Base-by-base conservation (phyloP, 169 alveolate genomes). In the Eimeria tenella region DNA sequence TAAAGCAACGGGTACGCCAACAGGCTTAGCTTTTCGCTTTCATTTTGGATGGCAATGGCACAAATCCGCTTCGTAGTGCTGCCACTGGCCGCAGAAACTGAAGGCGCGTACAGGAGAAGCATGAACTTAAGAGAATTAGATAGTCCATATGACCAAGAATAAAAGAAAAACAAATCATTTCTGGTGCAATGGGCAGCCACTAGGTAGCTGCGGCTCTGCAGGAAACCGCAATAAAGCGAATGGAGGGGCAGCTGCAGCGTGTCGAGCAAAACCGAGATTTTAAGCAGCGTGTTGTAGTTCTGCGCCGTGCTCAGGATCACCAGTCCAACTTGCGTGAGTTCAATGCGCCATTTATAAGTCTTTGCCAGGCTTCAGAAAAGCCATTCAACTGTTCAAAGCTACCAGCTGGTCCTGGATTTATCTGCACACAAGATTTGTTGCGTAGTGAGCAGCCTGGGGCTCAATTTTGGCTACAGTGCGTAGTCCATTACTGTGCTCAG, bases 231-330 rank as follows among this genome's bases (percentile, higher is more conserved):
- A 63, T 84, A n/a, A 62, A 84, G 21, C 25, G 55, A 49, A 84
- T 79, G 21, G 81, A 84, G 81, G 81, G 81, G 63, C 92, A 84
- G 81, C 81, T 84, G 23, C 81, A 84, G 31, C 81, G 81, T 49
- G 81, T 84, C 42, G 73, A 84, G 23, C 92, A 84, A 79, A 84
- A 50, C 62, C 49, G 92, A 62, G 73, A 63, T 23, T 84, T 63
- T n/a, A 84, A 62, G 58, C 81, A 62, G 81, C 92, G 92, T 8
- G 92, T 84, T 21, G 81, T 63, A 25, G n/a, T 4, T 55, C 92
- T 84, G 17, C 77, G 92, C 15, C 92, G 81, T 0, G 92, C 92
- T 19, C 92, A 84, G 81, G 92, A 84, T 49, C 70, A 49, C 11
- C 81, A 84, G 70, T 62, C 92, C 21, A 84, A 53, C 23, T 8